Percentiles rank a stretch among this genome's conserved stretches.
phyloP scores from a whole-genome alignment of 2,329 filamentous ascomycete genomes.

The Thelonectria olida region DNA sequence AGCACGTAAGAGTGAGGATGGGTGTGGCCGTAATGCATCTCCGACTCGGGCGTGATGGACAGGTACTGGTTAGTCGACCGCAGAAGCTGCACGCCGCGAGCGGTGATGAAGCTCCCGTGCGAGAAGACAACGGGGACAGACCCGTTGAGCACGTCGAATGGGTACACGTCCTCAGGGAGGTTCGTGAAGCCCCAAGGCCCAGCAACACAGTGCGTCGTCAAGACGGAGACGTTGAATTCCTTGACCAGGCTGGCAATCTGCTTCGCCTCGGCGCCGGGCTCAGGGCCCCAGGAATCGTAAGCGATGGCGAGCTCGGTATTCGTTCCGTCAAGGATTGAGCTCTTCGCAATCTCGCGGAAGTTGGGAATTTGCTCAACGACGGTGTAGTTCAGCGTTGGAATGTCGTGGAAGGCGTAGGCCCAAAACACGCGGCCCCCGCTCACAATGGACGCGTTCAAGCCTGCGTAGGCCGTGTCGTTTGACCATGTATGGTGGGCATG shows the following conservation, averaged over 20 bases:
- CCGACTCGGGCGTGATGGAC: conserved; percentile 66
- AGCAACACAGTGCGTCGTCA: conserved; percentile 56
- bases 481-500: conserved; percentile 62
- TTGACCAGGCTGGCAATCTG: conserved; percentile 46
- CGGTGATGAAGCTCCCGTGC: conserved; percentile 57
- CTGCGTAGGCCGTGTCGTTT: conserved; percentile 52
- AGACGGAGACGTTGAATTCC: conserved; percentile 52
- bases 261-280: conserved; percentile 39
- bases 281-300: conserved; percentile 50
- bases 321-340: conserved; percentile 35
- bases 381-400: conserved; percentile 41
- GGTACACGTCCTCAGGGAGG: conserved; percentile 49
- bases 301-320: conserved; percentile 52
- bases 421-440: conserved; percentile 60
- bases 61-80: conserved; percentile 61
- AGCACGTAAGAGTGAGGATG: conserved; percentile 54
- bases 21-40: conserved; percentile 66
- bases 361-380: conserved; percentile 49
- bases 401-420: conserved; percentile 53
- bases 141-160: conserved; percentile 52
- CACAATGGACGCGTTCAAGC: conserved; percentile 56
- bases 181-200: conserved; percentile 52
- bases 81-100: conserved; percentile 51
- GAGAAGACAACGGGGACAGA: conserved; percentile 61
- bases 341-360: conserved; percentile 49